Conservation (phyloP, 2,329 filamentous ascomycete genomes). For the Blumeriella jaapii region DNA sequence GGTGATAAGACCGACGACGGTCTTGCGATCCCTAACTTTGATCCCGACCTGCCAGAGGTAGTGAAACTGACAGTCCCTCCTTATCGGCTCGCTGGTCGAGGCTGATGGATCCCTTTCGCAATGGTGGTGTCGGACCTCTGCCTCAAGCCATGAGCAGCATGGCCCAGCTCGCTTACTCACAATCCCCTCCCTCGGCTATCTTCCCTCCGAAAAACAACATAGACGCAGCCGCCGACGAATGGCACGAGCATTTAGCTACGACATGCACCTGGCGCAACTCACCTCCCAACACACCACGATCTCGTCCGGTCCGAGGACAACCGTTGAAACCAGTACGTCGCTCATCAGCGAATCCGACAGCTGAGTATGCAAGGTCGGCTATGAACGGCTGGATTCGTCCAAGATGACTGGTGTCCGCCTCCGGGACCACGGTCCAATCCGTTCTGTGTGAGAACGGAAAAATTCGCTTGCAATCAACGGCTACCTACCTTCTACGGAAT, state of each 20-base stretch:
- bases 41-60: slow-evolving; percentile 23
- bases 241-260: slow-evolving; percentile 12
- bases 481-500: too few species aligned
- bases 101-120: slow-evolving; percentile 3
- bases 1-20: slow-evolving; percentile 6
- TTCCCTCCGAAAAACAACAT: slow-evolving; percentile 8
- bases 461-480: too few species aligned
- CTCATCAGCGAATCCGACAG: slow-evolving; percentile 29
- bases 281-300: slow-evolving; percentile 33
- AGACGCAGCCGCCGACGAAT: slow-evolving; percentile 9
- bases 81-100: slow-evolving; percentile 12
- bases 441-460: too few species aligned
- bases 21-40: slow-evolving; percentile 9
- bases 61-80: slow-evolving; percentile 9
- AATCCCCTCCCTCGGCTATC: slow-evolving; percentile 8
- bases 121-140: slow-evolving; percentile 9
- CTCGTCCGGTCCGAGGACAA: slow-evolving; percentile 29
- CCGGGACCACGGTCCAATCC: too few species aligned
- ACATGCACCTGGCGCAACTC: slow-evolving; percentile 31
- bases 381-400: slow-evolving; percentile 14
- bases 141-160: slow-evolving; percentile 17
- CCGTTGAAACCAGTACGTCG: slow-evolving; percentile 33
- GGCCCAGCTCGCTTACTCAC: slow-evolving; percentile 11
- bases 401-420: slow-evolving; percentile 28
- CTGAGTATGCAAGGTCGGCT: slow-evolving; percentile 21